Percentiles rank a stretch among this genome's conserved stretches.
These are phyloP conservation scores for Aegilops longissima DNA, from an alignment of 176 grass and related monocot genomes.

Conservation along the genomic window DNA sequence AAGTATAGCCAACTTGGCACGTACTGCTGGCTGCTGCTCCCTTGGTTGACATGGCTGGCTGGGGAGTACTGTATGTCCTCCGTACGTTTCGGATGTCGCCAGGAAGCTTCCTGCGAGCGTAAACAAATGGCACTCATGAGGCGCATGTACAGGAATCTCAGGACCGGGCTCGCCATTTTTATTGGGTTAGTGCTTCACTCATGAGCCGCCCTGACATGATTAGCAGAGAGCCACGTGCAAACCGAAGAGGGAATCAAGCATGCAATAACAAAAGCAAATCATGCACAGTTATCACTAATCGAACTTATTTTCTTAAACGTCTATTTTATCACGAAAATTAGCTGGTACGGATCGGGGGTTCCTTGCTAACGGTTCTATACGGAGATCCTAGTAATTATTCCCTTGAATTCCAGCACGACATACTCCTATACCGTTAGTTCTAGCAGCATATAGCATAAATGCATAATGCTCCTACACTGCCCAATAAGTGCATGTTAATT, in stretches of 20 bases:
- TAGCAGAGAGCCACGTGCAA: constrained; percentile 43
- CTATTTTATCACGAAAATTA: neutral
- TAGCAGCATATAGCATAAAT: neutral
- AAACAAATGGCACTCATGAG: constrained; percentile 27
- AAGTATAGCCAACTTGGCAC: constrained; percentile 38
- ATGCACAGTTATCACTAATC: neutral
- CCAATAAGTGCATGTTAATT: neutral
- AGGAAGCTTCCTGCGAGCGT: constrained; percentile 28
- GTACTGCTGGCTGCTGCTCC: neutral
- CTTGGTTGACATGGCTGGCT: constrained; percentile 21
- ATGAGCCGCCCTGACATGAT: constrained; percentile 17
- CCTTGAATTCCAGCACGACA: neutral
- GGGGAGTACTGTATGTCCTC: neutral
- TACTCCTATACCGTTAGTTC: neutral
- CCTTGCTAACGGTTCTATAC: constrained; percentile 7
- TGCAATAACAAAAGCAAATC: constrained; percentile 25
- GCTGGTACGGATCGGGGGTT: neutral
- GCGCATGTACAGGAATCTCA: constrained; percentile 47
- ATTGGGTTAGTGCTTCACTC: constrained; percentile 3
- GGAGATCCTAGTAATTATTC: neutral
- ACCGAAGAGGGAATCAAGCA: constrained; percentile 32
- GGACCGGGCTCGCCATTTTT: constrained; percentile 29
- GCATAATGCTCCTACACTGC: neutral
- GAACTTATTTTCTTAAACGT: neutral
- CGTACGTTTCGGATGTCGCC: constrained; percentile 12